Conservation (phyloP, 352 stramenopile species). For the Globisporangium abappressorium region DNA sequence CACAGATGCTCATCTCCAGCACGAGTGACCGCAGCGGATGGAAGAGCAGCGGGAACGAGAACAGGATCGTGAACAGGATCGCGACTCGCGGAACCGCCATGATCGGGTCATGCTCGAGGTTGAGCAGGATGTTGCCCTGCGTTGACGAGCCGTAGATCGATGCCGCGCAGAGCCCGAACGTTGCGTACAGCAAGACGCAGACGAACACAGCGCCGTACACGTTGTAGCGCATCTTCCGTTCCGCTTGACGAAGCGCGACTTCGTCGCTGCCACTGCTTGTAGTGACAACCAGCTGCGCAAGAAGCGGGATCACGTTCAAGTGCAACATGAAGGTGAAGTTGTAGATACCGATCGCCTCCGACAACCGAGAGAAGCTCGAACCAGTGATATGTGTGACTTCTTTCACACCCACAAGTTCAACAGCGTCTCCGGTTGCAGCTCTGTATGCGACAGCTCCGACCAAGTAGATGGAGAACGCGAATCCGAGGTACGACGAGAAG, state of each 20-base stretch:
- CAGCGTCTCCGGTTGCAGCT: constrained; percentile 22
- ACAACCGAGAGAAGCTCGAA: constrained; percentile 40
- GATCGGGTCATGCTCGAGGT: constrained; percentile 66
- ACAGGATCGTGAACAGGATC: constrained; percentile 67
- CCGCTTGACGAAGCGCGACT: constrained; percentile 21
- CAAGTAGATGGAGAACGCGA: constrained; percentile 67
- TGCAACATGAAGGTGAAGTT: constrained; percentile 87
- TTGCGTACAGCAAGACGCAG: constrained; percentile 58
- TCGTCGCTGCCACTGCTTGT: constrained; percentile 8
- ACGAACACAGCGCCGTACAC: constrained; percentile 40
- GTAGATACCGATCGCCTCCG: constrained; percentile 73
- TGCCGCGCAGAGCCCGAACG: constrained; percentile 56
- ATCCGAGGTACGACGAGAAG: constrained; percentile 74
- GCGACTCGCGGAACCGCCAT: constrained; percentile 67
- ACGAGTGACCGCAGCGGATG: constrained; percentile 65
- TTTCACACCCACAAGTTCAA: neutral
- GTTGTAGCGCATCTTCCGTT: constrained; percentile 40
- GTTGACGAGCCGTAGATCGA: constrained; percentile 61
- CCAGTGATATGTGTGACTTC: neutral
- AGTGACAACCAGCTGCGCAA: constrained; percentile 47
- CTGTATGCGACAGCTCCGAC: constrained; percentile 61
- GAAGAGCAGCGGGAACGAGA: constrained; percentile 76
- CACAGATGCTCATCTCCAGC: constrained; percentile 46
- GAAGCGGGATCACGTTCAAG: constrained; percentile 72
- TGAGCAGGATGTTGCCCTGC: constrained; percentile 75